phyloP scores from a whole-genome alignment of 257 asterid species.

The Linaria vulgaris region DNA sequence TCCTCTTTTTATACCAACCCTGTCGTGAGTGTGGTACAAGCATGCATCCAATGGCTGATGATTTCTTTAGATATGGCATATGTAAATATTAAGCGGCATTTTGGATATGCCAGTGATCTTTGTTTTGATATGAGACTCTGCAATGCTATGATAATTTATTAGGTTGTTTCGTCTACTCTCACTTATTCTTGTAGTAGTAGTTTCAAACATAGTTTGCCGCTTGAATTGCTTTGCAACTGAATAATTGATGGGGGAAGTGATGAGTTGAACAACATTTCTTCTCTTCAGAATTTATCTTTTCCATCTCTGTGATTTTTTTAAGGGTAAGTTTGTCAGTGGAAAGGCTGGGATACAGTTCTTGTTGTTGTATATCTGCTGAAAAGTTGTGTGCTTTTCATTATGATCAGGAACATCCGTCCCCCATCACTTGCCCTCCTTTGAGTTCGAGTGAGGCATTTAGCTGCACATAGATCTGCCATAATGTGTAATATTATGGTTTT shows the following conservation, averaged over 20 bases:
- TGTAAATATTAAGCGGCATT: constrained; percentile 7
- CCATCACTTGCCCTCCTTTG: not conserved
- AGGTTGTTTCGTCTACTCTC: not conserved
- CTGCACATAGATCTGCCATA: not conserved
- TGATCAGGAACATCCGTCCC: not conserved
- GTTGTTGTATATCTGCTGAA: constrained; percentile 20
- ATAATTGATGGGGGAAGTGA: constrained; percentile 13
- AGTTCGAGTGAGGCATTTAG: constrained; percentile 17
- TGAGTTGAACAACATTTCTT: constrained; percentile 3
- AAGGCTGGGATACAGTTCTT: constrained; percentile 4
- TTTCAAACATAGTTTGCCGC: not conserved
- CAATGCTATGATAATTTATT: not conserved
- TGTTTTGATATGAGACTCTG: not conserved
- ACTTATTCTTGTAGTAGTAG: constrained; percentile 1
- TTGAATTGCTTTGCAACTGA: not conserved
- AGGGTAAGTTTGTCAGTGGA: not conserved
- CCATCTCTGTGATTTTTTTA: not conserved
- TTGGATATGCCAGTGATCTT: constrained; percentile 13
- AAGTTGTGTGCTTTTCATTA: constrained; percentile 10
- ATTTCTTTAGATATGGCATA: constrained; percentile 6
- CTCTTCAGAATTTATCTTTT: constrained; percentile 6
- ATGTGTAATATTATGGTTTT: not conserved
- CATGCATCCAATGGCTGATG: not conserved
- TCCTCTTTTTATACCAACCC: not conserved
- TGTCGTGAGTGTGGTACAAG: not conserved